Conservation (phyloP, 305 asterid genomes). For the Striga hermonthica region DNA sequence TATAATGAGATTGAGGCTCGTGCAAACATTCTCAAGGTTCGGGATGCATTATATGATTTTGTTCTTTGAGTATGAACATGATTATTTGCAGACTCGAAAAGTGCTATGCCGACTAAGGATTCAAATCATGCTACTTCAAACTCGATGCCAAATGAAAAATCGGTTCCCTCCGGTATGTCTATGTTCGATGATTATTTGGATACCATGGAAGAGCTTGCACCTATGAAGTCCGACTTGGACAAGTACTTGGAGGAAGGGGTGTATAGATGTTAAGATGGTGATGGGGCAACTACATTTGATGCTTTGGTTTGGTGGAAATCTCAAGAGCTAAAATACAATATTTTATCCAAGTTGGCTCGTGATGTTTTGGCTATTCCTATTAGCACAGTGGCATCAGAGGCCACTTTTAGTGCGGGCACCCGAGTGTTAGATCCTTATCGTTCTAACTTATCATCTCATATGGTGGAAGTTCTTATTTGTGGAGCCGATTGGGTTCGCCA, state of each 20-base stretch:
- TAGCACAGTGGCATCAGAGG: too few relatives aligned
- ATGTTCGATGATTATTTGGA: conserved; percentile 9
- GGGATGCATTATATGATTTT: conserved; percentile 17
- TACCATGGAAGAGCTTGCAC: neutral
- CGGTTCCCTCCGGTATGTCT: neutral
- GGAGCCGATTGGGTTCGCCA: neutral
- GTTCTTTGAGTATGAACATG: conserved; percentile 6
- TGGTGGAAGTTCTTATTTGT: neutral
- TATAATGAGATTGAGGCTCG: conserved; percentile 1
- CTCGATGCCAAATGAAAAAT: neutral
- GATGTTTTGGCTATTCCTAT: too few relatives aligned
- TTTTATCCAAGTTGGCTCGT: too few relatives aligned
- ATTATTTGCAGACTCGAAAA: neutral
- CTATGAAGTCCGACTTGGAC: neutral
- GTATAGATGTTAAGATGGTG: neutral
- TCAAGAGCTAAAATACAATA: too few relatives aligned
- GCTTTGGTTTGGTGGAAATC: conserved; percentile 18
- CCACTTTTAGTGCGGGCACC: neutral
- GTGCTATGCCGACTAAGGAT: neutral
- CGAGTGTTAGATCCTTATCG: neutral
- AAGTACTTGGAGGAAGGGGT: conserved; percentile 17
- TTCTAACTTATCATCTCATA: neutral
- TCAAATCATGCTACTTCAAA: neutral
- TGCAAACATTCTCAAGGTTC: neutral
- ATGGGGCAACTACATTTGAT: neutral